phyloP scores from a whole-genome alignment of 2,329 filamentous ascomycete genomes.

The Boeremia lycopersici region DNA sequence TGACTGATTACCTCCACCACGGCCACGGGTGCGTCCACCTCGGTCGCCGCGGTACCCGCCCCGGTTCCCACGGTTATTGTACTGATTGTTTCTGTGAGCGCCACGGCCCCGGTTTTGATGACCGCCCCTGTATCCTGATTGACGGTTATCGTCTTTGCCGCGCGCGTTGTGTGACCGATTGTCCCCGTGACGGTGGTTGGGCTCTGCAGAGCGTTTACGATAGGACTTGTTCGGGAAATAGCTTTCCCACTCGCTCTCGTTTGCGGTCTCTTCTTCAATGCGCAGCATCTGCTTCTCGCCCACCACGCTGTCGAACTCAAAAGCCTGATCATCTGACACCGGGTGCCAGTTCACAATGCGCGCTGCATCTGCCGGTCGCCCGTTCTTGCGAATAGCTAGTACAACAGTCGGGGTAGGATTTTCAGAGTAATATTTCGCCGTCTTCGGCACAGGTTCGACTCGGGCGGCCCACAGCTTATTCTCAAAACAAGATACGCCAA shows the following conservation, averaged over 20 bases:
- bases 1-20: constrained; percentile 41
- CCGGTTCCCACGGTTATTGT: constrained; percentile 46
- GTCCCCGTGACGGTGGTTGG: constrained; percentile 52
- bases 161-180: constrained; percentile 32
- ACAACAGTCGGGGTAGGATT: constrained; percentile 80
- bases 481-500: constrained; percentile 74
- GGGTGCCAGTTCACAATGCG: constrained; percentile 86
- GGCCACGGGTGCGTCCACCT: constrained; percentile 42
- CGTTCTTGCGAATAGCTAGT: constrained; percentile 76
- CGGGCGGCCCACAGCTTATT: constrained; percentile 87
- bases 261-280: constrained; percentile 70
- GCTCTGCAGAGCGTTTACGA: constrained; percentile 41
- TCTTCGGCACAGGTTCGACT: constrained; percentile 72
- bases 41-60: constrained; percentile 50
- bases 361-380: constrained; percentile 77
- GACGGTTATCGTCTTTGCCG: constrained; percentile 34
- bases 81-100: constrained; percentile 35
- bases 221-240: constrained; percentile 66
- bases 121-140: constrained; percentile 39
- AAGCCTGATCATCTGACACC: constrained; percentile 70
- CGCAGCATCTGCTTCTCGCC: constrained; percentile 84
- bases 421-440: constrained; percentile 73
- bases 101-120: constrained; percentile 42
- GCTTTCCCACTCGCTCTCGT: constrained; percentile 69
- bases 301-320: constrained; percentile 81